Base-by-base conservation (phyloP, 257 asterid genomes). In the Gentiana dahurica region DNA sequence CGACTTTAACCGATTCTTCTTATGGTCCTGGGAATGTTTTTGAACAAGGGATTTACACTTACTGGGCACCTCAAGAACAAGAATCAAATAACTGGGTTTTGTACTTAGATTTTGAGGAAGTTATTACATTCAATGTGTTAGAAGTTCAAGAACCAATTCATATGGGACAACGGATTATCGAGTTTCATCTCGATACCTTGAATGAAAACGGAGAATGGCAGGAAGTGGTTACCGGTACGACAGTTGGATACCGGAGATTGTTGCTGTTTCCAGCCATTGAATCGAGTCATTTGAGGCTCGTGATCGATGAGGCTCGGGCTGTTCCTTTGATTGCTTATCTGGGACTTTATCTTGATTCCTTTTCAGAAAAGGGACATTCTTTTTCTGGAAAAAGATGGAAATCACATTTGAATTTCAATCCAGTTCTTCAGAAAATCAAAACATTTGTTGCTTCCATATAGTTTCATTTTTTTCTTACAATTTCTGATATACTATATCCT, bases 111-210 rank as follows among this genome's bases (percentile, higher is more conserved):
- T 75, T 85, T 50, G 54, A 69, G 50, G 79, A 80, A 62, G 68
- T 2, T 1, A 41, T 75, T 32, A 64, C 74, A 2, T 83, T 92
- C 71, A 92, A 88, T 5, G 84, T 92, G 24, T 62, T 92, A 77
- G 68, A 79, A 61, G 73, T 92, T 72, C 97, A 92, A 78, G 99
- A 92, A 71, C 95, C 99, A 3, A 82, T 92, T 46, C 99, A 85
- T 11, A 78, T 92, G 97, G 99, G 99, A n/a, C 99, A 92, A 72
- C 54, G 97, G 68, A 63, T 92, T 53, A 58, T 73, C 2, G 36
- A 67, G 37, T 92, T 92, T 44, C 99, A 76, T 68, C 79, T 92
- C 3, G 91, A 83, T 50, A 59, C 63, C 62, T 59, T 74, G 72
- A 66, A 77, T 33, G 73, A 43, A 39, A 53, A 52, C 1, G 86